Percentiles rank a stretch among this genome's conserved stretches.
Evolutionary conservation across 768 basidiomycete species (phyloP).

Genomic region (Auriscalpium orientale): DNA sequence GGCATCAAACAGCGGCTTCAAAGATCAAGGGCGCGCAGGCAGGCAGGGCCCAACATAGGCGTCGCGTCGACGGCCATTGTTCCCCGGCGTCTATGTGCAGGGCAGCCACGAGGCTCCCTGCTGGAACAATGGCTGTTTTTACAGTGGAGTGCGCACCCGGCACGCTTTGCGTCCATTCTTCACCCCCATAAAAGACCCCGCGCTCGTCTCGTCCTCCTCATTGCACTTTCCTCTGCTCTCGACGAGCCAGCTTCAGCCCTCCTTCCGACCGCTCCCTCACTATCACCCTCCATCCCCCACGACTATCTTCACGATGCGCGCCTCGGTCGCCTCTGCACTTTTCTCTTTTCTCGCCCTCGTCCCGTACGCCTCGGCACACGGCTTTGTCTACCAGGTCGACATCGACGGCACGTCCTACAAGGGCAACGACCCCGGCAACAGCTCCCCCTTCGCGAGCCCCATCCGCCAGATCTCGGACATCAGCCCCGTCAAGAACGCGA

Average conservation of each 20-base stretch:
- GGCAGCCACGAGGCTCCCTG: too few relatives aligned
- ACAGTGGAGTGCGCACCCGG: too few relatives aligned
- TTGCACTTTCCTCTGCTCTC: background rate
- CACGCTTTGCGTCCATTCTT: background rate
- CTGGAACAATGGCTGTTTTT: too few relatives aligned
- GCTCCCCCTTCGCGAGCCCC: conserved; percentile 5
- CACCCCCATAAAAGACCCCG: background rate
- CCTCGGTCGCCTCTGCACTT: background rate
- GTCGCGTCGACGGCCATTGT: too few relatives aligned
- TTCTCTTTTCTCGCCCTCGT: conserved; percentile 17
- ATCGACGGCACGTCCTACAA: conserved; percentile 12
- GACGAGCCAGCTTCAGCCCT: background rate
- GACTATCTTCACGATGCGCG: background rate
- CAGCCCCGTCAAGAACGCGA: conserved; percentile 44
- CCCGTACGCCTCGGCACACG: conserved; percentile 9
- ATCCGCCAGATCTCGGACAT: conserved; percentile 36
- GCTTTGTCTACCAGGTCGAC: conserved; percentile 4
- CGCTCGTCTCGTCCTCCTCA: background rate
- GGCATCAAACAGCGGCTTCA: too few relatives aligned
- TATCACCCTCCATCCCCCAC: background rate
- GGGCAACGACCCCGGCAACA: conserved; percentile 8
- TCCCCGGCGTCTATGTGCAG: too few relatives aligned
- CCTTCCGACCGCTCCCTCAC: background rate
- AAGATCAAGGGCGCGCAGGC: too few relatives aligned
- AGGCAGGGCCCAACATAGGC: too few relatives aligned